Evolutionary conservation across 208 protist genomes (phyloP), one percentile per base, ranked within the genome.

Genomic region (Hexamita inflata): DNA sequence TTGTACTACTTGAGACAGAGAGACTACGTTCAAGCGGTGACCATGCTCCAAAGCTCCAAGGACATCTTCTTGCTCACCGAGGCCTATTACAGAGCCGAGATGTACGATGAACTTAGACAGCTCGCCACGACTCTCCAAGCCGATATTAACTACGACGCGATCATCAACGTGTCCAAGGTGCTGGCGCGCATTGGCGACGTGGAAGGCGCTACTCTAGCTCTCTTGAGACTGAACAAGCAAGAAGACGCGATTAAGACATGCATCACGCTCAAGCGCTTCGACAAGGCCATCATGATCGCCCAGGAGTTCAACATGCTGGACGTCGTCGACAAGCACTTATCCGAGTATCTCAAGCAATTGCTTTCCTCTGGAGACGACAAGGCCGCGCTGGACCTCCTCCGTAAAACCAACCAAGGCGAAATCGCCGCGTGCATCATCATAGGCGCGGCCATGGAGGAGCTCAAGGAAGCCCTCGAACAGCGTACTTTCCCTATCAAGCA

Each of bases 111-210:
- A 38, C 35, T 70, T n/a, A 40, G 38, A n/a, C 4, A 2, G 32
- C 40, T 70, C 15, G 64, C 64, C 2, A n/a, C 38, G 4, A 24
- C 38, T n/a, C 64, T 70, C 42, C 64, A n/a, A 30, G 32, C n/a
- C 11, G 64, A 70, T n/a, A 38, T 15, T 30, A 38, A 38, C n/a
- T 15, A 4, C 13, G 32, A 62, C 13, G 26, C 34, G 4, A 49
- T 70, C 15, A 11, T n/a, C 9, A 45, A 13, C 4, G 64, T 70
- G 9, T n/a, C 64, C 2, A n/a, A 42, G 26, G n/a, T 70, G 2
- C 35, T 70, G 32, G 9, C 64, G n/a, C 2, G 64, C 4, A n/a
- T 70, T 32, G 64, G 64, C n/a, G 64, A 70, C n/a, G 64, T 70
- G 7, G 64, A 70, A 38, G 64, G 64, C 28, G 64, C 64, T 19